Evolutionary conservation across 768 basidiomycete genomes (phyloP).

Genomic region (Kwoniella sp.): DNA sequence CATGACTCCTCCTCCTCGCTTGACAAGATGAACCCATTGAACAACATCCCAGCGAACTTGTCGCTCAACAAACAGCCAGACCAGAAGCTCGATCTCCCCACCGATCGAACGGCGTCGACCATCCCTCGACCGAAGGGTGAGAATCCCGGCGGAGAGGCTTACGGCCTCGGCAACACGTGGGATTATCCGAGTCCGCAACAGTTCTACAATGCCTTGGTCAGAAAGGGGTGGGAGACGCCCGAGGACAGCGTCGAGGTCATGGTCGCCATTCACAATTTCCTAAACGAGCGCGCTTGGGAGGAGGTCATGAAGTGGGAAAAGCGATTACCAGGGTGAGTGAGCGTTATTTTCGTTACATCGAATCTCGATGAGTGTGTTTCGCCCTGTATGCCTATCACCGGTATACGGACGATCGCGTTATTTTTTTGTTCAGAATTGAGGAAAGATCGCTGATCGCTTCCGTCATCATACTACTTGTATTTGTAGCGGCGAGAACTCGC

Average conservation of each 20-base stretch:
- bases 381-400: too few species aligned
- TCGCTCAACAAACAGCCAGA: conserved; percentile 66
- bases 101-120: conserved; percentile 73
- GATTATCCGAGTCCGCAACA: conserved; percentile 98
- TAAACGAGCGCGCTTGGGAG: conserved; percentile 95
- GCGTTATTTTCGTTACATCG: background rate
- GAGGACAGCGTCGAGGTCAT: conserved; percentile 89
- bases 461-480: background rate
- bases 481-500: conserved; percentile 67
- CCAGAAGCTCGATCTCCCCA: conserved; percentile 68
- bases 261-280: conserved; percentile 97
- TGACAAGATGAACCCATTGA: conserved; percentile 65
- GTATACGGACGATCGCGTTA: too few species aligned
- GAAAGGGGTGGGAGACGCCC: conserved; percentile 97
- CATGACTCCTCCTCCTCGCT: conserved; percentile 35
- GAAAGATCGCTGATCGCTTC: too few species aligned
- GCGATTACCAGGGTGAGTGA: conserved; percentile 64
- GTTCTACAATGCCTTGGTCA: conserved; percentile 93
- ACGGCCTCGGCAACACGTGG: conserved; percentile 61
- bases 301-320: conserved; percentile 94
- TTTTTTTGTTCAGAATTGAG: too few species aligned
- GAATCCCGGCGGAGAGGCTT: conserved; percentile 39
- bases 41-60: conserved; percentile 75
- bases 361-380: too few species aligned
- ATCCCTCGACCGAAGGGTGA: conserved; percentile 68